phyloP scores from a whole-genome alignment of 139 green algal genomes.

The Coccomyxa sp. region DNA sequence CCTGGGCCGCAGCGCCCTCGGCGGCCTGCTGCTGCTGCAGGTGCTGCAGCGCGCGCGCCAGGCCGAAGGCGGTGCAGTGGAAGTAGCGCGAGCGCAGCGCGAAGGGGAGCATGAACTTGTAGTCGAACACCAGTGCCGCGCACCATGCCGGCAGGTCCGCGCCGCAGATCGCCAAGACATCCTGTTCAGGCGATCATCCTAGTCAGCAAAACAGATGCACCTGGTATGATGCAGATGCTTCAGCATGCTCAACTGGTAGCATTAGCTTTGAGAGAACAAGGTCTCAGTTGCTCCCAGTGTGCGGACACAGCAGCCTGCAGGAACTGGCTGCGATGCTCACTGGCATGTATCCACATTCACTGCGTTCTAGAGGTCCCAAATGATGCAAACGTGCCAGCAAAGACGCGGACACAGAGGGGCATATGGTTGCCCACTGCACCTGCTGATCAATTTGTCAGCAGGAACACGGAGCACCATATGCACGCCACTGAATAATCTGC shows the following conservation, averaged over 20 bases:
- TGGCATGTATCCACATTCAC: too few species aligned
- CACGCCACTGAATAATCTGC: too few species aligned
- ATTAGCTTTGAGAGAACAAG: not conserved
- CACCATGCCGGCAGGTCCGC: conserved; percentile 80
- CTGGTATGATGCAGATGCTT: not conserved
- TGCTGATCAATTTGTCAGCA: too few species aligned
- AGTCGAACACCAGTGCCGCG: conserved; percentile 47
- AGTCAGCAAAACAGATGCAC: not conserved
- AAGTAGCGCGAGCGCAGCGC: conserved; percentile 81
- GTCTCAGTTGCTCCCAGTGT: not conserved
- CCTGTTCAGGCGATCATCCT: conserved; percentile 25
- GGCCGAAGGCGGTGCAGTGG: conserved; percentile 83
- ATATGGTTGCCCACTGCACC: too few species aligned
- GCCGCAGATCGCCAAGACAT: conserved; percentile 87
- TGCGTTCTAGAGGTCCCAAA: too few species aligned
- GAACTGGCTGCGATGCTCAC: too few species aligned
- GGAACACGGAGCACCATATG: too few species aligned
- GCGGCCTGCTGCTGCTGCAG: conserved; percentile 68
- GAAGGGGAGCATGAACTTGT: conserved; percentile 89
- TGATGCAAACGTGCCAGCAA: too few species aligned
- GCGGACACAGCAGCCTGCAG: not conserved
- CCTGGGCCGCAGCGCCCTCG: conserved; percentile 38
- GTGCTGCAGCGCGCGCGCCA: conserved; percentile 81
- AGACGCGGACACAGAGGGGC: too few species aligned
- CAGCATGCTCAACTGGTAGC: not conserved